A percentile compares a stretch with the other conserved stretches of the same genome.
phyloP scores from a whole-genome alignment of 106 monocot species.

The Dactylorhiza incarnata region DNA sequence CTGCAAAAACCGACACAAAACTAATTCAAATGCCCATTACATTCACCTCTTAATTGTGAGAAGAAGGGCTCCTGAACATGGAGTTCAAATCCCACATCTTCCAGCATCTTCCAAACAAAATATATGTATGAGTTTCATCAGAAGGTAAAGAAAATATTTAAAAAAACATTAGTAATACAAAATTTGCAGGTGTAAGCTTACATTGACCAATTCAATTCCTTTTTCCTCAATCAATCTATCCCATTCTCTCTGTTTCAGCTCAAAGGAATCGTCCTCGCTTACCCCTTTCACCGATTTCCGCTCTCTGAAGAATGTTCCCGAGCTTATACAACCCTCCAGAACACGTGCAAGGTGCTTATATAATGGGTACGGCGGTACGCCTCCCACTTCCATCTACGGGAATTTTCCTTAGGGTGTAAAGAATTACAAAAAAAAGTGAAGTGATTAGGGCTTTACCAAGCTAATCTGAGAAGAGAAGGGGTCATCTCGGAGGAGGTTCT shows the following conservation, averaged over 20 bases:
- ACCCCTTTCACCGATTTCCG: slow-evolving; percentile 9
- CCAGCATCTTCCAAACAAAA: slow-evolving; percentile 30
- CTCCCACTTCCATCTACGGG: slow-evolving; percentile 16
- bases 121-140: neutral
- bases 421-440: neutral
- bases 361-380: slow-evolving; percentile 55
- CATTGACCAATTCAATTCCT: slow-evolving; percentile 38
- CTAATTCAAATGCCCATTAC: neutral
- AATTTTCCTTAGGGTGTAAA: neutral
- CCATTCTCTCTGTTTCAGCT: slow-evolving; percentile 38
- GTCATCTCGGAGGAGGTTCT: slow-evolving; percentile 57
- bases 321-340: slow-evolving; percentile 27
- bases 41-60: slow-evolving; percentile 64
- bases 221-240: slow-evolving; percentile 29
- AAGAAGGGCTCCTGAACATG: slow-evolving; percentile 91
- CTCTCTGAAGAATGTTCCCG: slow-evolving; percentile 15
- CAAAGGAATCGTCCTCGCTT: slow-evolving; percentile 16
- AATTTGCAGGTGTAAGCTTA: slow-evolving; percentile 13
- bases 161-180: neutral
- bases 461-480: slow-evolving; percentile 3
- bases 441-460: neutral
- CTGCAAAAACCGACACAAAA: neutral
- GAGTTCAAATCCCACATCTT: slow-evolving; percentile 32
- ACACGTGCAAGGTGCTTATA: slow-evolving; percentile 55
- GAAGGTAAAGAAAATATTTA: neutral